A percentile compares a stretch with the other conserved stretches of the same genome.
These are phyloP conservation scores for Xylaria sp. DNA, from an alignment of 495 filamentous ascomycete species.

Conservation along the genomic window DNA sequence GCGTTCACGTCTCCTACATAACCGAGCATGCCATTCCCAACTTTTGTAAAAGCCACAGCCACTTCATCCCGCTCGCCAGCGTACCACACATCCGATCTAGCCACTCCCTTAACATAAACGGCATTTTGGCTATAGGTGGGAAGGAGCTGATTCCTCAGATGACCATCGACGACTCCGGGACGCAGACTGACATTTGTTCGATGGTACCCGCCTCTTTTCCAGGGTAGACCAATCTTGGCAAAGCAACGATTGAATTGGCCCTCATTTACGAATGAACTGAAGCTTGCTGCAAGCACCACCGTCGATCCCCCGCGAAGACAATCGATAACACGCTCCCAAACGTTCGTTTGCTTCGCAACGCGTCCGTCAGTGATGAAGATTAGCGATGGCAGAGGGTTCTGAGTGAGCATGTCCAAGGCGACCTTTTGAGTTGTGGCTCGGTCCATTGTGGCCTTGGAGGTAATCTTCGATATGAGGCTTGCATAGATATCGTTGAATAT, in stretches of 20 bases:
- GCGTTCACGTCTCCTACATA: conserved; percentile 58
- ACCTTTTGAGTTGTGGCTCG: conserved; percentile 24
- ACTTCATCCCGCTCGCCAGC: conserved; percentile 33
- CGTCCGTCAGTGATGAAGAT: conserved; percentile 34
- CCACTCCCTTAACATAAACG: conserved; percentile 47
- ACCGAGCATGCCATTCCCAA: conserved; percentile 49
- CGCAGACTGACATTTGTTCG: conserved; percentile 29
- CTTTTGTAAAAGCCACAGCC: conserved; percentile 43
- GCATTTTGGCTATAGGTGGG: conserved; percentile 53
- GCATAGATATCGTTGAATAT: conserved; percentile 16
- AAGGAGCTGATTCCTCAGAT: conserved; percentile 36
- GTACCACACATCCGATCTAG: conserved; percentile 34
- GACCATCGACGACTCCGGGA: conserved; percentile 34
- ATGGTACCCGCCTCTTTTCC: conserved; percentile 46
- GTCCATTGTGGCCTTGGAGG: conserved; percentile 20
- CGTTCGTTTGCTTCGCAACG: conserved; percentile 25
- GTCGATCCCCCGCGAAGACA: conserved; percentile 35
- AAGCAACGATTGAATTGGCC: conserved; percentile 38
- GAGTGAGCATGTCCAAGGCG: conserved; percentile 28
- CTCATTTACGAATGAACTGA: conserved; percentile 37
- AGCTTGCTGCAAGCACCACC: conserved; percentile 42
- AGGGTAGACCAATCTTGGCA: conserved; percentile 45
- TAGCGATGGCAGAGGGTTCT: conserved; percentile 16
- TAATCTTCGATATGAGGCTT: conserved; percentile 18
- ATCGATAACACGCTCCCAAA: conserved; percentile 28